Conservation (phyloP, 1,284 basidiomycete genomes). For the Pholiota adiposa region DNA sequence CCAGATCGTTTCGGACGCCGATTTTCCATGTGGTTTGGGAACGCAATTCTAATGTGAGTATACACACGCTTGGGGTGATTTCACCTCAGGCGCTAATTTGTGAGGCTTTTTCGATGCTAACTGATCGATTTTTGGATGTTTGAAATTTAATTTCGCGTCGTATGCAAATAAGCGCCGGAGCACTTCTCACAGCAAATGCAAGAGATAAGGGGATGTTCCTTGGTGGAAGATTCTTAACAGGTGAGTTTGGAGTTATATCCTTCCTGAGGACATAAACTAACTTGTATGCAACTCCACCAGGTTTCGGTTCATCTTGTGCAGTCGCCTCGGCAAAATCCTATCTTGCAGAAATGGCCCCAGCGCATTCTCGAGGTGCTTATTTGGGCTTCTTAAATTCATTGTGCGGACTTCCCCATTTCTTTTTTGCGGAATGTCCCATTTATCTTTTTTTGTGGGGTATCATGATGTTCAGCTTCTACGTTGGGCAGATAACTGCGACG, state of each 20-base stretch:
- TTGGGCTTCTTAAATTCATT: constrained; percentile 56
- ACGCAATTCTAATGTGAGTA: constrained; percentile 48
- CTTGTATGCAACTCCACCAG: constrained; percentile 18
- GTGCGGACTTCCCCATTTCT: constrained; percentile 27
- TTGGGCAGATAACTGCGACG: constrained; percentile 53
- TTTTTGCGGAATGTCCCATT: background rate
- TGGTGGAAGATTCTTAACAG: constrained; percentile 56
- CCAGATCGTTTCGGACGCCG: constrained; percentile 58
- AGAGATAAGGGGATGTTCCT: constrained; percentile 47
- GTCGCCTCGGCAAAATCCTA: constrained; percentile 54
- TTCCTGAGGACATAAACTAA: background rate
- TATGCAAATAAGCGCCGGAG: constrained; percentile 40
- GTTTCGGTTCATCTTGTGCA: constrained; percentile 46
- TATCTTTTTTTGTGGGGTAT: background rate
- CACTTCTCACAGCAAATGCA: constrained; percentile 52
- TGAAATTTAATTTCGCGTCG: background rate
- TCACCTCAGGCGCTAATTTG: background rate
- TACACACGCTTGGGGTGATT: background rate
- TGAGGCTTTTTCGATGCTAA: background rate
- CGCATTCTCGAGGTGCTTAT: constrained; percentile 53
- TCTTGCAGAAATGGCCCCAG: constrained; percentile 54
- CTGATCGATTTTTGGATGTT: background rate
- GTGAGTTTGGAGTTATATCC: constrained; percentile 25
- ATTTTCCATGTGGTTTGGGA: constrained; percentile 56
- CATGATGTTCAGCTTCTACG: constrained; percentile 47